phyloP scores from a whole-genome alignment of 2,329 filamentous ascomycete species.

The Fusarium mundagurra region DNA sequence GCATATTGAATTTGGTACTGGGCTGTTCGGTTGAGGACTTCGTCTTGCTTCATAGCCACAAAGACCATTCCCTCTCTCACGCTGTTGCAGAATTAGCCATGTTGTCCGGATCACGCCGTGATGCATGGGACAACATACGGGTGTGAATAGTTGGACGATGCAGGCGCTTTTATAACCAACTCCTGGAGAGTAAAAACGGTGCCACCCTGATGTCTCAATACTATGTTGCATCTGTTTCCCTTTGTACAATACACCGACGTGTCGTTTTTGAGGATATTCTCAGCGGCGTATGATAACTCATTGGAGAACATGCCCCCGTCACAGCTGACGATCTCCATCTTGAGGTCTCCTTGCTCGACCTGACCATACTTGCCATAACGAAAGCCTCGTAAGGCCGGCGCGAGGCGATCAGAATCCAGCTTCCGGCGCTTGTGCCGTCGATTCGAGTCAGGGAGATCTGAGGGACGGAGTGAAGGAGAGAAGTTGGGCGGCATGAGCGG shows the following conservation, averaged over 20 bases:
- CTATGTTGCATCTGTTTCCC: conserved; percentile 85
- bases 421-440: conserved; percentile 75
- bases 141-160: conserved; percentile 77
- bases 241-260: conserved; percentile 90
- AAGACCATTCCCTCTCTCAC: conserved; percentile 94
- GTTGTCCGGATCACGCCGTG: conserved; percentile 10
- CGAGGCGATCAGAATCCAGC: conserved; percentile 69
- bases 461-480: conserved; percentile 49
- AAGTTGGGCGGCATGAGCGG: conserved; percentile 46
- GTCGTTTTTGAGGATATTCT: conserved; percentile 87
- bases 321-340: conserved; percentile 89
- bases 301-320: conserved; percentile 80
- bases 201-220: conserved; percentile 82
- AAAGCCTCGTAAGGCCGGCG: conserved; percentile 65
- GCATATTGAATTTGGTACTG: conserved; percentile 79
- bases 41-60: conserved; percentile 84
- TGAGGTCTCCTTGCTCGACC: conserved; percentile 81
- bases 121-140: conserved; percentile 69
- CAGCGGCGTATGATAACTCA: conserved; percentile 71
- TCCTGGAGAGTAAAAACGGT: conserved; percentile 86
- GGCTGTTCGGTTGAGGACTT: conserved; percentile 76
- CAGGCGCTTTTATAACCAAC: conserved; percentile 87
- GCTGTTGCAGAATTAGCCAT: conserved; percentile 55
- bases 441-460: conserved; percentile 57
- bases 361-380: conserved; percentile 89